These are phyloP conservation scores for Knufia petricola DNA, from an alignment of 2,329 filamentous ascomycete species.

Conservation along the genomic window DNA sequence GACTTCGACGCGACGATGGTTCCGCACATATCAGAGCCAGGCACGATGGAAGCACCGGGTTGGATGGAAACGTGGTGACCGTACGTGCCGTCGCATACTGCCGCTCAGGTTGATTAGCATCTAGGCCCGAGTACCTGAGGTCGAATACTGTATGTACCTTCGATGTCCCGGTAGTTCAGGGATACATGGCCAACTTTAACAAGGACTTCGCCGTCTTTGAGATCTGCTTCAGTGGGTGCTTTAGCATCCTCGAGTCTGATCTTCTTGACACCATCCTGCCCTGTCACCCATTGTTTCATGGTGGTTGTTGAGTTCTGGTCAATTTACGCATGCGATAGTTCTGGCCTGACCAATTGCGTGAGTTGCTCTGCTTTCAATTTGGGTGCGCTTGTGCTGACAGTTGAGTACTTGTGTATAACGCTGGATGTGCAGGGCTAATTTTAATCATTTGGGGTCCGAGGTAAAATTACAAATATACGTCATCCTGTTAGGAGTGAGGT, in stretches of 20 bases:
- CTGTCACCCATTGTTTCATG: conserved; percentile 3
- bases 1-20: conserved; percentile 31
- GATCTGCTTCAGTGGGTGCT: background rate
- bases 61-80: conserved; percentile 51
- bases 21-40: conserved; percentile 35
- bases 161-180: conserved; percentile 42
- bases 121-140: background rate
- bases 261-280: background rate
- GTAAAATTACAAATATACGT: no score
- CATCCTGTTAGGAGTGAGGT: no score
- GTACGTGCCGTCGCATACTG: conserved; percentile 58
- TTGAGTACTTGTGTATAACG: no score
- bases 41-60: conserved; percentile 18
- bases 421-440: no score
- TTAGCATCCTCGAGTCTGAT: background rate
- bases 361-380: no score
- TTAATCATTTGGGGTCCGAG: no score
- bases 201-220: conserved; percentile 40
- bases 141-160: conserved; percentile 18
- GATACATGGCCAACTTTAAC: conserved; percentile 49
- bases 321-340: no score
- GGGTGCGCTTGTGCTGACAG: no score
- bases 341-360: no score
- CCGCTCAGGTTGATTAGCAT: background rate
- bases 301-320: background rate